A percentile compares a stretch with the other conserved stretches of the same genome.
phyloP scores from a whole-genome alignment of 148 eudicot genomes.

The Talinum fruticosum region DNA sequence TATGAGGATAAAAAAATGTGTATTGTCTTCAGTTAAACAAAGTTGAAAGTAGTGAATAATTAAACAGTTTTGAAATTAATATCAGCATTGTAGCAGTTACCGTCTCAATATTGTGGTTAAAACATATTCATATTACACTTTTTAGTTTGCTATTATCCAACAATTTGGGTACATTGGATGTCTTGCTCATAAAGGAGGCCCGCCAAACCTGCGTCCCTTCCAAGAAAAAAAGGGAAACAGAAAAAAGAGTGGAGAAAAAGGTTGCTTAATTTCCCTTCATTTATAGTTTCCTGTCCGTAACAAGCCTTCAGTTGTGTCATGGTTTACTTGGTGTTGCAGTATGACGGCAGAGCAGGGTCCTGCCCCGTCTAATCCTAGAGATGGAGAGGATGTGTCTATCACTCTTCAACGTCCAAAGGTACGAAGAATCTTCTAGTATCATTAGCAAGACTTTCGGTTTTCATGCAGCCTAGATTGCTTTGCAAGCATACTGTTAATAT shows the following conservation, averaged over 20 bases:
- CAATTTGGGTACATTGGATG: background rate
- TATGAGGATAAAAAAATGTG: background rate
- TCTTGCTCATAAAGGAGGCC: background rate
- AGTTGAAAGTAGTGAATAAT: no score
- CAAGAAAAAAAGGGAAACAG: background rate
- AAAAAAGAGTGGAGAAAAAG: no score
- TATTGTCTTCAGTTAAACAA: background rate
- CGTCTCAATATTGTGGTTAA: background rate
- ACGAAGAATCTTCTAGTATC: conserved; percentile 11
- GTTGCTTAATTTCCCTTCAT: background rate
- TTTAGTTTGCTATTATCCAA: background rate
- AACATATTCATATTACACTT: background rate
- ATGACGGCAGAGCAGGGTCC: conserved; percentile 86
- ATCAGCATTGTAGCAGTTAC: no score
- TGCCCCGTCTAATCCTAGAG: conserved; percentile 85
- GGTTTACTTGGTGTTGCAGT: conserved; percentile 46
- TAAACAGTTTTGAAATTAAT: no score
- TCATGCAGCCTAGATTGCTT: background rate
- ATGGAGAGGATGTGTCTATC: conserved; percentile 72
- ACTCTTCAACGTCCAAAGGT: conserved; percentile 73
- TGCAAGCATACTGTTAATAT: background rate
- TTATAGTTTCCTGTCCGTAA: background rate
- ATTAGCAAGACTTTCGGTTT: background rate
- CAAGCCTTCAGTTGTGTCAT: conserved; percentile 21
- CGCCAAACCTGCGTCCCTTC: no score